These are phyloP conservation scores for Kwoniella shandongensis DNA, from an alignment of 768 basidiomycete genomes.

Conservation along the genomic window DNA sequence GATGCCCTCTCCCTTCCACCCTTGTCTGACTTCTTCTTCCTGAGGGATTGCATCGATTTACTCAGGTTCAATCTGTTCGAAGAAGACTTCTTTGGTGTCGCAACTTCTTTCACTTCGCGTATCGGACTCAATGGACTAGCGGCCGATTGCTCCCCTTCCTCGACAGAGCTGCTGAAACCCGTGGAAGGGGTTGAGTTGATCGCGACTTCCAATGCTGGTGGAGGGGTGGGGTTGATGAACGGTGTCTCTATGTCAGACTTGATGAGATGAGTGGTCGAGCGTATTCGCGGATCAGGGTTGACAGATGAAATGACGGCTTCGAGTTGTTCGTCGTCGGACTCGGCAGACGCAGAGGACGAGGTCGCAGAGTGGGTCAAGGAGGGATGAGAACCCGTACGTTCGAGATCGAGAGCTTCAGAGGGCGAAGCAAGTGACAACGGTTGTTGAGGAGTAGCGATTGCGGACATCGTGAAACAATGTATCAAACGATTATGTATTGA, in stretches of 20 bases:
- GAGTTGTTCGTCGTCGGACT: conserved; percentile 10
- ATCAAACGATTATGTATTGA: no score
- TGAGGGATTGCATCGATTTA: conserved; percentile 30
- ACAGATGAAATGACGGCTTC: conserved; percentile 5
- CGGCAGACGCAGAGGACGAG: conserved; percentile 8
- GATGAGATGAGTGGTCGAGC: no score
- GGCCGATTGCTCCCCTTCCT: conserved; percentile 12
- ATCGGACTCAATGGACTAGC: neutral
- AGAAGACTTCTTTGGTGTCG: conserved; percentile 5
- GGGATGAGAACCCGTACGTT: conserved; percentile 6
- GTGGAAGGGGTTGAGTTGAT: conserved; percentile 11
- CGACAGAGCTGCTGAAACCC: conserved; percentile 6
- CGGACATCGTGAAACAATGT: conserved; percentile 2
- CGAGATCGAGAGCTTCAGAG: neutral
- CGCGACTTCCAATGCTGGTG: conserved; percentile 8
- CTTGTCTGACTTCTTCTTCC: conserved; percentile 17
- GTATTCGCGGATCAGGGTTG: conserved; percentile 3
- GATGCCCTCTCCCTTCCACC: conserved; percentile 18
- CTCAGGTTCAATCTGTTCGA: conserved; percentile 21
- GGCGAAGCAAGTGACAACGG: neutral
- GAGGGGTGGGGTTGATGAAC: conserved; percentile 12
- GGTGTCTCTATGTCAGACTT: no score
- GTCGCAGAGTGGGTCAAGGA: conserved; percentile 18
- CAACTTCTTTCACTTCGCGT: conserved; percentile 1
- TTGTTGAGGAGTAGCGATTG: neutral